phyloP scores from a whole-genome alignment of 306 rosid genomes.

The Arachis stenosperma region DNA sequence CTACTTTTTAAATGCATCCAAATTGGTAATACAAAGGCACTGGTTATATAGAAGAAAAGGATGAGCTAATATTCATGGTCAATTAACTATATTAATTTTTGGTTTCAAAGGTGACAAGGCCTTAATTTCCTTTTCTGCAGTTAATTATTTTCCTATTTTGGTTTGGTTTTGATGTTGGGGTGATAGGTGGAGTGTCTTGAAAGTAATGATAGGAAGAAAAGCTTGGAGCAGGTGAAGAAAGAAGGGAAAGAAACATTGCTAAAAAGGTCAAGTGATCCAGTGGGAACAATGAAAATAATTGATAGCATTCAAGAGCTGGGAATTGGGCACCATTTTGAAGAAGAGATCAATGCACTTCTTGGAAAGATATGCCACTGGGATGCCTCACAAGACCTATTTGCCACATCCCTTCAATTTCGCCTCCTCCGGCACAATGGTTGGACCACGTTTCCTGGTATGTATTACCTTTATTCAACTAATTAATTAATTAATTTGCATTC shows the following conservation, averaged over 20 bases:
- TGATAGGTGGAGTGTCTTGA: conserved; percentile 7
- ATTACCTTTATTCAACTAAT: no score
- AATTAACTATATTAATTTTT: no score
- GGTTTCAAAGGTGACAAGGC: background rate
- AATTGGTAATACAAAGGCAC: no score
- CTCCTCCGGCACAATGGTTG: conserved; percentile 38
- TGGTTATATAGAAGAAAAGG: no score
- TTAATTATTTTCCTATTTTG: background rate
- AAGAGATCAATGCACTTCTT: conserved; percentile 33
- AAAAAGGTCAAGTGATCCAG: conserved; percentile 23
- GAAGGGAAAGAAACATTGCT: conserved; percentile 19
- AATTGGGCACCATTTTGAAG: conserved; percentile 42
- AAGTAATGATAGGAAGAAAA: background rate
- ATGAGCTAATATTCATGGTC: no score
- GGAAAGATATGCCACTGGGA: conserved; percentile 20
- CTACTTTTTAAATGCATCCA: no score
- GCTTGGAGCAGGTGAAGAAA: conserved; percentile 23
- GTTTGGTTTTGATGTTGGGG: background rate
- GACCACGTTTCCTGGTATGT: conserved; percentile 37
- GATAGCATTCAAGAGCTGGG: conserved; percentile 49
- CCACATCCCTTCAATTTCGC: conserved; percentile 50
- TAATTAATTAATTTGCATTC: background rate
- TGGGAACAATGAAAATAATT: conserved; percentile 37
- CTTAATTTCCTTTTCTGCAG: background rate
- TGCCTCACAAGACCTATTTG: conserved; percentile 32